phyloP scores from a whole-genome alignment of 2,329 filamentous ascomycete species.

The Diaporthe amygdali region DNA sequence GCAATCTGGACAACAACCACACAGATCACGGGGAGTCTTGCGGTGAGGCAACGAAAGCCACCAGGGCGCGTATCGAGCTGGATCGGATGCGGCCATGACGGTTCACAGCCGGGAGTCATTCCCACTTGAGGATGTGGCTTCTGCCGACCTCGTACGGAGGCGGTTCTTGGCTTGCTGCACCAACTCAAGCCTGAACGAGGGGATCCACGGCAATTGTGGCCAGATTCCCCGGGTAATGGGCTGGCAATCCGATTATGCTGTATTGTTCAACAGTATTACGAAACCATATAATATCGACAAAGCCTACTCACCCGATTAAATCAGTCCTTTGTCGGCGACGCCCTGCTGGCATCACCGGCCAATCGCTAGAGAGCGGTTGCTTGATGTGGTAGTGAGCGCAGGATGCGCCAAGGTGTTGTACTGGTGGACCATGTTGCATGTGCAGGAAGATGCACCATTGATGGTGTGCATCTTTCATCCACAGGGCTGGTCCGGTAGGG shows the following conservation, averaged over 20 bases:
- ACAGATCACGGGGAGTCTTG: background rate
- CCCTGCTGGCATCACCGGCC: background rate
- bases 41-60: constrained; percentile 13
- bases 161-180: constrained; percentile 19
- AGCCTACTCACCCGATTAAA: background rate
- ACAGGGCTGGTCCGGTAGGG: background rate
- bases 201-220: constrained; percentile 11
- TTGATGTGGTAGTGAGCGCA: background rate
- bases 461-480: background rate
- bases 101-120: background rate
- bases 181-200: background rate
- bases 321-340: background rate
- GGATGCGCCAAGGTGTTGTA: background rate
- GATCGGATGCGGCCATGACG: background rate
- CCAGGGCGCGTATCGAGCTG: constrained; percentile 2
- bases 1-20: background rate
- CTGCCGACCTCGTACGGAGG: constrained; percentile 4
- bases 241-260: background rate
- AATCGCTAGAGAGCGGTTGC: background rate
- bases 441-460: background rate
- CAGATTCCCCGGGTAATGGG: background rate
- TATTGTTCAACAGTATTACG: background rate
- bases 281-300: background rate
- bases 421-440: background rate
- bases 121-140: constrained; percentile 10